Evolutionary conservation across 257 asterid species (phyloP).

Genomic region (Avicennia marina): DNA sequence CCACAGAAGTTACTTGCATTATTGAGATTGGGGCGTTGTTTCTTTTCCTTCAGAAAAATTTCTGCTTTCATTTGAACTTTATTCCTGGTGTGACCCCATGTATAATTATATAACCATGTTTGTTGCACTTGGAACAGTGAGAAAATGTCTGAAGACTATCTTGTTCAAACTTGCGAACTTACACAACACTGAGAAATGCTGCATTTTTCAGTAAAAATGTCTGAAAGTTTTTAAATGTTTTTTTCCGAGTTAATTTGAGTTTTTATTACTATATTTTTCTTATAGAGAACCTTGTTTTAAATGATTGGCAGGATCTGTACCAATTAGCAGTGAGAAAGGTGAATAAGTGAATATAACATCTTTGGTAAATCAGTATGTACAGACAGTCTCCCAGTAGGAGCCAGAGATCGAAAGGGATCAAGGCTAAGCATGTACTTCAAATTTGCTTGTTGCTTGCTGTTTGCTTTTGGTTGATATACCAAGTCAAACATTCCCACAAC

Average conservation of each 20-base stretch:
- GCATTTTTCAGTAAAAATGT: neutral
- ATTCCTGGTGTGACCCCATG: neutral
- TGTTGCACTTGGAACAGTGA: neutral
- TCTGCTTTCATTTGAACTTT: neutral
- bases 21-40: neutral
- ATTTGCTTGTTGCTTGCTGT: conserved; percentile 73
- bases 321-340: conserved; percentile 12
- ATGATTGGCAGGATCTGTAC: conserved; percentile 22
- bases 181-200: neutral
- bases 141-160: neutral
- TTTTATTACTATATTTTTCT: conserved; percentile 6
- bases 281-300: neutral
- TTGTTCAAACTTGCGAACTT: neutral
- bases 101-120: neutral
- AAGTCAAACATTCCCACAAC: conserved; percentile 79
- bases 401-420: conserved; percentile 70
- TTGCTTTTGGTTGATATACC: conserved; percentile 93
- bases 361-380: conserved; percentile 45
- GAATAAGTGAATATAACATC: conserved; percentile 9
- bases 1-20: neutral
- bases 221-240: neutral
- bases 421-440: conserved; percentile 57
- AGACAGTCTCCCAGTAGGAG: conserved; percentile 69
- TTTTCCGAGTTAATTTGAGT: conserved; percentile 1
- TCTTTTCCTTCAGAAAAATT: neutral